Evolutionary conservation across 257 asterid species (phyloP), one percentile per base, ranked within the genome.

Genomic region (Solanum chiquidenum): DNA sequence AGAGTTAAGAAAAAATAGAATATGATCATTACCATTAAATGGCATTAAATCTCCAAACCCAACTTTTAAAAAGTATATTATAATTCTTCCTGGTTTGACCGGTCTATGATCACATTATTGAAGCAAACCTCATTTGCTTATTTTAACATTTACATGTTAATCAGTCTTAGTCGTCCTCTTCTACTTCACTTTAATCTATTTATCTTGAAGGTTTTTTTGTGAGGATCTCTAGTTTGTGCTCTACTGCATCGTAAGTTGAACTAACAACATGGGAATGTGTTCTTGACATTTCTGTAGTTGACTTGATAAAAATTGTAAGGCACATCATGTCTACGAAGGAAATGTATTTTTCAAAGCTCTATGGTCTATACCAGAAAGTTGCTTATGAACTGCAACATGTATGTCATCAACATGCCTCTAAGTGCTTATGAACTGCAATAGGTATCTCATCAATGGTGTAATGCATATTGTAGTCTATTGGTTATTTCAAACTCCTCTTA

Each of bases 321-420:
- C 98, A 96, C 98, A 93, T 96, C 72, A 97, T 93, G 88, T 87
- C 92, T 93, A 93, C 94, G 98, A 87, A 89, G 89, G 98, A 95
- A 84, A 84, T 88, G 96, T 92, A 94, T 92, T 91, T 87, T 75
- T 89, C 85, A 62, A 97, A 95, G 10, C 87, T 97, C 88, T 92
- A 91, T 88, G 96, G 93, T 16, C 90, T 95, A 94, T 91, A 89
- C 91, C 91, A 89, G 87, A 93, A 92, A 93, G 91, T 97, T 89
- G 92, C 92, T 69, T 86, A 88, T 68, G 93, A 91, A 90, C 52
- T 97, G 93, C 98, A 92, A 88, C 95, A 90, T 98, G 99, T 96
- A 88, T 69, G 85, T 29, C 62, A 33, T 3, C 12, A 27, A 66
- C 86, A 18, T 29, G 13, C 5, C 20, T 27, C 74, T 12, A 34